These are phyloP conservation scores for Claviceps sorghi DNA, from an alignment of 2,329 filamentous ascomycete species.

Conservation along the genomic window DNA sequence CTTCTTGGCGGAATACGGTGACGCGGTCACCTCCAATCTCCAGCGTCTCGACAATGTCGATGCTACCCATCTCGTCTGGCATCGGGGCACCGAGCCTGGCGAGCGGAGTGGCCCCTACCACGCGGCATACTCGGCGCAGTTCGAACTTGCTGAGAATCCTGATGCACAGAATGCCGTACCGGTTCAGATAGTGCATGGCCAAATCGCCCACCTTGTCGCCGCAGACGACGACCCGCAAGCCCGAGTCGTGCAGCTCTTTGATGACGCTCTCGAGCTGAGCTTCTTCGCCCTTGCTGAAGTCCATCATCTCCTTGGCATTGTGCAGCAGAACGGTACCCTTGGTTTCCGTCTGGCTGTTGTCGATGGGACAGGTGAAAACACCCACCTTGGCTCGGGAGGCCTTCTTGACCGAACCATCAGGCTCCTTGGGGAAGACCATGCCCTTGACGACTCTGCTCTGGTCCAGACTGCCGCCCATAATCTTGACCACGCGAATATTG, in stretches of 20 bases:
- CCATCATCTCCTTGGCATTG: conserved; percentile 96
- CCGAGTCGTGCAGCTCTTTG: conserved; percentile 92
- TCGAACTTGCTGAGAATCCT: conserved; percentile 98
- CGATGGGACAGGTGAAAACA: conserved; percentile 91
- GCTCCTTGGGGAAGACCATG: conserved; percentile 95
- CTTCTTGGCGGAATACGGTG: conserved; percentile 95
- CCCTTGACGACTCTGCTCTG: conserved; percentile 92
- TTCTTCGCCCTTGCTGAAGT: conserved; percentile 97
- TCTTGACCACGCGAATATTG: conserved; percentile 98
- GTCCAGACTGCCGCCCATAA: conserved; percentile 92
- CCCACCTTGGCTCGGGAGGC: conserved; percentile 86
- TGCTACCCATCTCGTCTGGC: conserved; percentile 97
- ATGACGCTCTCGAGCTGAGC: conserved; percentile 75
- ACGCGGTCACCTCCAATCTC: conserved; percentile 97
- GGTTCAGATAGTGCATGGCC: conserved; percentile 94
- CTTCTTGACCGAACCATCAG: conserved; percentile 86
- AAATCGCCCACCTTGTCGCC: conserved; percentile 91
- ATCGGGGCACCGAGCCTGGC: conserved; percentile 91
- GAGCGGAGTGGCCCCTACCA: conserved; percentile 91
- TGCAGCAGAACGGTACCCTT: conserved; percentile 95
- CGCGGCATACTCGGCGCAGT: conserved; percentile 82
- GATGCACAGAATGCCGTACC: conserved; percentile 88
- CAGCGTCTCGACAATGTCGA: conserved; percentile 90
- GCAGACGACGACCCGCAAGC: conserved; percentile 79
- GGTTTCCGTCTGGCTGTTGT: conserved; percentile 92